Evolutionary conservation across 2,329 filamentous ascomycete species (phyloP).

Genomic region (Colletotrichum zoysiae): DNA sequence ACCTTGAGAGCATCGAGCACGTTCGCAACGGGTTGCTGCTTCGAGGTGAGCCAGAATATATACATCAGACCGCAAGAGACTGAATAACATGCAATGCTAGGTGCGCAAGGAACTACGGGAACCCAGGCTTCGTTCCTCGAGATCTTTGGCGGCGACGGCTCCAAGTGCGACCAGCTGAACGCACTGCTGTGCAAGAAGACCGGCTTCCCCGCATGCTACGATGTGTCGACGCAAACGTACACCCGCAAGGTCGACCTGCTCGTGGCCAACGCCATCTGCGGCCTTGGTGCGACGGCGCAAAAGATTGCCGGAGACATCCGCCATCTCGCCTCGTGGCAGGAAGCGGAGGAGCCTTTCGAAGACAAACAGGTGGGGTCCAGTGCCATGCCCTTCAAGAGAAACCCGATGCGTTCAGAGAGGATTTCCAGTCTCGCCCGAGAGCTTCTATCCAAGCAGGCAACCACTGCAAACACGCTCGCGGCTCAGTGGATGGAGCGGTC

Average conservation of each 20-base stretch:
- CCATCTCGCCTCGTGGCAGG: constrained; percentile 81
- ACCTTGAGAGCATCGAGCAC: constrained; percentile 79
- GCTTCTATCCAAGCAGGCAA: constrained; percentile 46
- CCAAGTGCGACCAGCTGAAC: constrained; percentile 67
- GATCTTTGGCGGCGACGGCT: constrained; percentile 62
- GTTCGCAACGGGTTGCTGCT: constrained; percentile 78
- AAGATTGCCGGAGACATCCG: constrained; percentile 82
- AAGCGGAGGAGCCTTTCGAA: constrained; percentile 84
- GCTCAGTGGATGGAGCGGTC: constrained; percentile 67
- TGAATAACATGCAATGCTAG: constrained; percentile 47
- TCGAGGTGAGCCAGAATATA: constrained; percentile 54
- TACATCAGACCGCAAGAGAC: no score
- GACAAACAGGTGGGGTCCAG: constrained; percentile 72
- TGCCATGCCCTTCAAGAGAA: constrained; percentile 56
- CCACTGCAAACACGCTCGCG: constrained; percentile 46
- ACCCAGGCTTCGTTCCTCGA: constrained; percentile 82
- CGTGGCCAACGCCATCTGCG: constrained; percentile 83
- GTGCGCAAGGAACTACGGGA: constrained; percentile 76
- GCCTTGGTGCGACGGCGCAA: constrained; percentile 79
- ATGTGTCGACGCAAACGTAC: constrained; percentile 73
- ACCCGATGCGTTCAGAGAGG: constrained; percentile 61
- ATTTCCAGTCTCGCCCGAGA: constrained; percentile 51
- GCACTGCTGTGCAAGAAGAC: constrained; percentile 66
- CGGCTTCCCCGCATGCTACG: constrained; percentile 65
- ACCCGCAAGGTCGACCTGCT: constrained; percentile 85